Percentiles rank a stretch among this genome's conserved stretches.
Evolutionary conservation across 768 basidiomycete species (phyloP).

Genomic region (Amanita phalloides): DNA sequence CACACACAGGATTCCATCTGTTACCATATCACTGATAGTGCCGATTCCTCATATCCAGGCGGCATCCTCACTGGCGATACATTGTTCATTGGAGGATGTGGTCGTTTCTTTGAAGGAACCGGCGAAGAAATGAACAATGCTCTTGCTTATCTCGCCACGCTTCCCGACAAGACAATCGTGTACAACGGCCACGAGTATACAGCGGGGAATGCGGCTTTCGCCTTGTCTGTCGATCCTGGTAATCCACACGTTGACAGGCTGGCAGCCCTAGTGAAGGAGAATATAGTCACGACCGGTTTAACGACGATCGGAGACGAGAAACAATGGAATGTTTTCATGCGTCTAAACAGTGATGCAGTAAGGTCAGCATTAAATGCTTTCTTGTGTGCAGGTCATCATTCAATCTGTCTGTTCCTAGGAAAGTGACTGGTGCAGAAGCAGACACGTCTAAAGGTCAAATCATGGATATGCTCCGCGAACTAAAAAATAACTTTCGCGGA

Average conservation of each 20-base stretch:
- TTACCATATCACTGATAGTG: constrained; percentile 58
- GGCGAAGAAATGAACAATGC: constrained; percentile 74
- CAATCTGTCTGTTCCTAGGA: constrained; percentile 25
- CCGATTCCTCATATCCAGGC: constrained; percentile 41
- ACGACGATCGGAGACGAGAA: constrained; percentile 92
- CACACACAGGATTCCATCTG: constrained; percentile 97
- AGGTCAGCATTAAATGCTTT: constrained; percentile 26
- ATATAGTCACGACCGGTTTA: constrained; percentile 63
- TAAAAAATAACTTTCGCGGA: constrained; percentile 80
- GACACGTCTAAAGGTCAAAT: constrained; percentile 40
- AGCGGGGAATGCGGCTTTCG: constrained; percentile 61
- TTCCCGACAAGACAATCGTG: constrained; percentile 73
- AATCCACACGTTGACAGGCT: constrained; percentile 56
- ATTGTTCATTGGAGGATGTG: constrained; percentile 81
- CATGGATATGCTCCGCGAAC: constrained; percentile 66
- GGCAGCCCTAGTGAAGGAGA: constrained; percentile 40
- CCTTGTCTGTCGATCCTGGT: constrained; percentile 42
- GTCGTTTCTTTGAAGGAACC: constrained; percentile 89
- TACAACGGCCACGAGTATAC: constrained; percentile 96
- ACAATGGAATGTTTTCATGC: constrained; percentile 93
- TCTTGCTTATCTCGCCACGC: constrained; percentile 52
- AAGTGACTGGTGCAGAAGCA: constrained; percentile 28
- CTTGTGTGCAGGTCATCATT: background rate
- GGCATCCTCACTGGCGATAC: constrained; percentile 94
- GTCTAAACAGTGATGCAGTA: constrained; percentile 51